phyloP scores from a whole-genome alignment of 139 green algal genomes.

The Picochlorum costavermella region DNA sequence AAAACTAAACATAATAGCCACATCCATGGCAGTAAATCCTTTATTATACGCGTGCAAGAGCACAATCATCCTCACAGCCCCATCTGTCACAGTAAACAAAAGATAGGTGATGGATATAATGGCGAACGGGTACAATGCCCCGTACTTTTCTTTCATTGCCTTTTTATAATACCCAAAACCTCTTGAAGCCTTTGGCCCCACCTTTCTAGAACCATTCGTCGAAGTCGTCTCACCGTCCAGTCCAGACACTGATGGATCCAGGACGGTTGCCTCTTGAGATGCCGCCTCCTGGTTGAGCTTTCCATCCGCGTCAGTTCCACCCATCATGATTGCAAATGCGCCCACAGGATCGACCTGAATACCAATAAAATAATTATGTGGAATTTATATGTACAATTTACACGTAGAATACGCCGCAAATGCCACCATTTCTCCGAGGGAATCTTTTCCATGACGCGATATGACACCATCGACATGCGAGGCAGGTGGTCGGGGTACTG shows the following conservation, averaged over 20 bases:
- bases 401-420: too few relatives aligned
- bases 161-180: not conserved
- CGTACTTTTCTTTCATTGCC: conserved; percentile 9
- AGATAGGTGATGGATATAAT: conserved; percentile 73
- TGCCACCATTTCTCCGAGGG: not conserved
- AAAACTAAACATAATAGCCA: conserved; percentile 70
- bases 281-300: too few relatives aligned
- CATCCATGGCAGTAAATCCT: conserved; percentile 58
- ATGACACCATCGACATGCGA: too few relatives aligned
- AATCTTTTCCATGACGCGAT: not conserved
- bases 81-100: conserved; percentile 76
- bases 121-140: conserved; percentile 59
- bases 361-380: too few relatives aligned
- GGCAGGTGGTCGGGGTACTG: too few relatives aligned
- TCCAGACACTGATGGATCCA: too few relatives aligned
- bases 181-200: not conserved
- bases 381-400: too few relatives aligned
- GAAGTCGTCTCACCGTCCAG: too few relatives aligned
- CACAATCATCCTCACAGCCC: conserved; percentile 74
- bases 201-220: not conserved
- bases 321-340: too few relatives aligned
- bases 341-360: too few relatives aligned
- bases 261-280: too few relatives aligned
- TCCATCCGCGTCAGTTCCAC: too few relatives aligned
- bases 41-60: conserved; percentile 73